A percentile compares a stretch with the other conserved stretches of the same genome.
phyloP scores from a whole-genome alignment of 768 basidiomycete genomes.

The Tylopilus intermedius region DNA sequence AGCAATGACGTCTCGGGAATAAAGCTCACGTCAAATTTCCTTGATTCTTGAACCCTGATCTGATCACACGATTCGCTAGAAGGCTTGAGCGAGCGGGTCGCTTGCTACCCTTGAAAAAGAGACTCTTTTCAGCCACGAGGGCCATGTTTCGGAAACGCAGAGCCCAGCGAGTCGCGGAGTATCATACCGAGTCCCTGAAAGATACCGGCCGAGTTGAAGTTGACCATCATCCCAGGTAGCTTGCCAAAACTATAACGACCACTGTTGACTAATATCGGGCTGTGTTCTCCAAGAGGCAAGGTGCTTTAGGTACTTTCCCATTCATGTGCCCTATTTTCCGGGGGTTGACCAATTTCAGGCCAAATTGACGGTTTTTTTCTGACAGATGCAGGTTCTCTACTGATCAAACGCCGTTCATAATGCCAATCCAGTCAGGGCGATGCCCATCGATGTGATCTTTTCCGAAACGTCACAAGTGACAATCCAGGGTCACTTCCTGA shows the following conservation, averaged over 20 bases:
- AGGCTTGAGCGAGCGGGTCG: background rate
- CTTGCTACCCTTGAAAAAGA: background rate
- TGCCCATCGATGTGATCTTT: background rate
- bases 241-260: background rate
- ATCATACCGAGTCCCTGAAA: conserved; percentile 6
- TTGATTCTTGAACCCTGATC: background rate
- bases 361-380: background rate
- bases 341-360: background rate
- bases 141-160: conserved; percentile 4
- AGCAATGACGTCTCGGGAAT: conserved; percentile 1
- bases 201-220: background rate
- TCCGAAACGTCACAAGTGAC: conserved; percentile 7
- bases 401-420: background rate
- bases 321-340: background rate
- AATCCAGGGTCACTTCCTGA: background rate
- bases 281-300: background rate
- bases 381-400: background rate
- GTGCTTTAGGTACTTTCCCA: background rate
- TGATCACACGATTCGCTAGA: background rate
- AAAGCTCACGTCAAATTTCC: background rate
- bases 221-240: conserved; percentile 3
- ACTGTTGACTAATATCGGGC: background rate
- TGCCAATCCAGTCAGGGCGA: background rate
- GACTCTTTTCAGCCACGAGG: background rate
- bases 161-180: conserved; percentile 1